phyloP scores from a whole-genome alignment of 257 asterid genomes.

The Fraxinus anomala region DNA sequence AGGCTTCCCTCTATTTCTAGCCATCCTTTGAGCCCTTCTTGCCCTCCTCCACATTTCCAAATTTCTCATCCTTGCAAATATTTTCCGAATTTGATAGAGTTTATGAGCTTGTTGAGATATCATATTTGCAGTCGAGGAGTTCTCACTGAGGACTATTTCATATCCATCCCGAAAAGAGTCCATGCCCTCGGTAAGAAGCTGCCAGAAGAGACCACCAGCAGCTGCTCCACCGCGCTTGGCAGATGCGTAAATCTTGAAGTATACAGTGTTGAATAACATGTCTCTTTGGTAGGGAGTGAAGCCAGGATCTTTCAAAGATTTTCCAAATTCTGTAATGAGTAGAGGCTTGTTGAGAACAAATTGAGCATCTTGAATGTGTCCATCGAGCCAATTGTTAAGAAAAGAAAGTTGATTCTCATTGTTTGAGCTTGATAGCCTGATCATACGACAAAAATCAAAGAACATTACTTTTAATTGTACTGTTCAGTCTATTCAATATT shows the following conservation, averaged over 20 bases:
- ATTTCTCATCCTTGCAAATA: constrained; percentile 51
- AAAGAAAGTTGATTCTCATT: constrained; percentile 56
- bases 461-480: not conserved
- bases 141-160: constrained; percentile 60
- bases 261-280: constrained; percentile 56
- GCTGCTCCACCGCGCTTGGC: constrained; percentile 87
- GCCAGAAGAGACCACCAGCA: constrained; percentile 92
- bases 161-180: constrained; percentile 74
- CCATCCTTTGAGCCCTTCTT: constrained; percentile 34
- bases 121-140: constrained; percentile 61
- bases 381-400: constrained; percentile 63
- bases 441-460: constrained; percentile 12
- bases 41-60: constrained; percentile 46
- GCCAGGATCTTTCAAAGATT: constrained; percentile 63
- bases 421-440: constrained; percentile 61
- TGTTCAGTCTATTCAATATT: too few relatives aligned
- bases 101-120: constrained; percentile 67
- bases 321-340: constrained; percentile 76
- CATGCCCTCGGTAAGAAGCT: constrained; percentile 69
- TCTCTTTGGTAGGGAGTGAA: constrained; percentile 63
- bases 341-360: constrained; percentile 68
- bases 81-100: constrained; percentile 49
- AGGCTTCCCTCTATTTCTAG: constrained; percentile 37
- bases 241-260: constrained; percentile 60
- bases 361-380: constrained; percentile 74